A percentile compares a stretch with the other conserved stretches of the same genome.
Evolutionary conservation across 192 early-diverging fungal genomes (phyloP).

Genomic region (Umbelopsis sp.): DNA sequence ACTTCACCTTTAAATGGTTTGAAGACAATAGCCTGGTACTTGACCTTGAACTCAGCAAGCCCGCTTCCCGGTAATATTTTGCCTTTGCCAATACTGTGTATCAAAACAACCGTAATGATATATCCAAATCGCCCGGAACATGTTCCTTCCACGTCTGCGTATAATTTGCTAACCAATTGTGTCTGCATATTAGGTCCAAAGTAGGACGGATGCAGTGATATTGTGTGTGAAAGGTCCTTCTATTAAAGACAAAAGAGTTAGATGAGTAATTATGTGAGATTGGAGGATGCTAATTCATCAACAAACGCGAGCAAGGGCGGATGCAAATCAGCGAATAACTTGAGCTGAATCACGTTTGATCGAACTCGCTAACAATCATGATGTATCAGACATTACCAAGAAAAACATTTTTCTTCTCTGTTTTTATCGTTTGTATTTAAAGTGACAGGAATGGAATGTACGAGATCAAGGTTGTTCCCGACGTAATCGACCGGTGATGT

Average conservation of each 20-base stretch:
- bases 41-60: conserved; percentile 90
- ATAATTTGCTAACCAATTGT: conserved; percentile 79
- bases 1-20: conserved; percentile 98
- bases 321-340: no score
- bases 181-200: conserved; percentile 82
- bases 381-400: conserved; percentile 4
- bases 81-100: conserved; percentile 80
- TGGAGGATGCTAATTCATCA: neutral
- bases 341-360: neutral
- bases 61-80: conserved; percentile 78
- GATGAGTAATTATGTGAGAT: neutral
- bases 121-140: conserved; percentile 93
- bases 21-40: conserved; percentile 93
- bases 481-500: conserved; percentile 9
- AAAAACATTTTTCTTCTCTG: conserved; percentile 8
- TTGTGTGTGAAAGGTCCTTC: conserved; percentile 91
- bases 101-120: conserved; percentile 85
- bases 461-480: conserved; percentile 8
- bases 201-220: conserved; percentile 90
- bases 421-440: neutral
- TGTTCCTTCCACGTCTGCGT: conserved; percentile 94
- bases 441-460: conserved; percentile 4
- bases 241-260: conserved; percentile 1
- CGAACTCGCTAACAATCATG: neutral
- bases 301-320: no score